Evolutionary conservation across 1,284 basidiomycete genomes (phyloP).

Genomic region (Hemileia vastatrix): DNA sequence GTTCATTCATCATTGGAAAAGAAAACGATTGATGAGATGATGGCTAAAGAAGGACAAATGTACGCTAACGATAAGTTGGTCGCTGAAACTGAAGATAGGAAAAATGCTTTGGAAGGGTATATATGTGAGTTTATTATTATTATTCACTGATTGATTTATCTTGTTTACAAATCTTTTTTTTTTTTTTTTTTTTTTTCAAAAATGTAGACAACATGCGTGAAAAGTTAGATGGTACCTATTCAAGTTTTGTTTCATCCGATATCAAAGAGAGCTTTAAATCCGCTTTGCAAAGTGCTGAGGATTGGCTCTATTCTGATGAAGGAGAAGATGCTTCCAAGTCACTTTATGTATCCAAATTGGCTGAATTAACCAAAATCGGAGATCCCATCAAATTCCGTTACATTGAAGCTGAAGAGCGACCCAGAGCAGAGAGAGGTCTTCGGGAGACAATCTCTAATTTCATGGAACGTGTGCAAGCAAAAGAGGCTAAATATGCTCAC

Average conservation of each 20-base stretch:
- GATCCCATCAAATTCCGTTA: slow-evolving; percentile 72
- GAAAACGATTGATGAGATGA: slow-evolving; percentile 55
- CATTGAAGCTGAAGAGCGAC: slow-evolving; percentile 69
- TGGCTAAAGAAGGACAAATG: slow-evolving; percentile 76
- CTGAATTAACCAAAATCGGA: slow-evolving; percentile 67
- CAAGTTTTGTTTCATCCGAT: slow-evolving; percentile 57
- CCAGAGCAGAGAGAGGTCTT: slow-evolving; percentile 59
- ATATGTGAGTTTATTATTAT: slow-evolving; percentile 50
- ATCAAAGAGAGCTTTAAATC: slow-evolving; percentile 68
- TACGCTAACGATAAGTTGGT: slow-evolving; percentile 83
- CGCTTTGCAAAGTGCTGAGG: slow-evolving; percentile 66
- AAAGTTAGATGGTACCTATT: slow-evolving; percentile 79
- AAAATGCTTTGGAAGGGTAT: slow-evolving; percentile 94
- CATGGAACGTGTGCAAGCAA: slow-evolving; percentile 65
- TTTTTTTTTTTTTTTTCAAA: neutral
- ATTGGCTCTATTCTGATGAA: slow-evolving; percentile 91
- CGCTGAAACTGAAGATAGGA: slow-evolving; percentile 89
- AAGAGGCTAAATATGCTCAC: slow-evolving; percentile 74
- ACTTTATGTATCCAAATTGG: slow-evolving; percentile 68
- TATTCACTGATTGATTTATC: neutral
- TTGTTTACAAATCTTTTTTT: neutral
- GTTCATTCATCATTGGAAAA: slow-evolving; percentile 58
- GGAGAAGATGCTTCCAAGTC: slow-evolving; percentile 90
- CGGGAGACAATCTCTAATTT: slow-evolving; percentile 77
- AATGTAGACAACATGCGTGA: slow-evolving; percentile 64